Conservation (phyloP, 2,329 filamentous ascomycete species). For the Trichocomaceae sp. region DNA sequence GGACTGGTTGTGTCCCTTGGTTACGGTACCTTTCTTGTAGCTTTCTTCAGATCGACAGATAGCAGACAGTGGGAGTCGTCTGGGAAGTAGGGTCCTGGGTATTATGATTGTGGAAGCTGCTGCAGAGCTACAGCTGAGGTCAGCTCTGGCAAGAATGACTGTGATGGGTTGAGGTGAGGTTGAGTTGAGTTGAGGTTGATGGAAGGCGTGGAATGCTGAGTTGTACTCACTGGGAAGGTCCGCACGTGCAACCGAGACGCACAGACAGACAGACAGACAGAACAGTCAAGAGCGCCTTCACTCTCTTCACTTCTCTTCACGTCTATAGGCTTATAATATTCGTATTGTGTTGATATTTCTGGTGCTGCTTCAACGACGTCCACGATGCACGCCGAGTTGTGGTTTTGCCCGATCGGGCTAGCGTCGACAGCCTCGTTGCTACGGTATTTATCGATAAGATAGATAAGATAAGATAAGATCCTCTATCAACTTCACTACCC, state of each 20-base stretch:
- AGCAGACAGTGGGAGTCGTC: background rate
- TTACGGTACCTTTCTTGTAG: constrained; percentile 14
- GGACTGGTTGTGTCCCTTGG: constrained; percentile 6
- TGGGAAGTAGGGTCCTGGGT: background rate
- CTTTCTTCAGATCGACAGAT: background rate
- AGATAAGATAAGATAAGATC: too few relatives aligned
- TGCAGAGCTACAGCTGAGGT: background rate
- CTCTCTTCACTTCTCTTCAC: too few relatives aligned
- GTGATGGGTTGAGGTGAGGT: too few relatives aligned
- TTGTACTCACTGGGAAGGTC: constrained; percentile 9
- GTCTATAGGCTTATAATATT: too few relatives aligned
- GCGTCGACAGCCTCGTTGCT: constrained; percentile 6
- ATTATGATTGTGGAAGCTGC: background rate
- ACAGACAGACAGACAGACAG: too few relatives aligned
- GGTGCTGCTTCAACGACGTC: background rate
- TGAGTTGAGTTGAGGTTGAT: too few relatives aligned
- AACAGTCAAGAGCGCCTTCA: background rate
- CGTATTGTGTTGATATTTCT: too few relatives aligned
- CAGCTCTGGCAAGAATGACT: background rate
- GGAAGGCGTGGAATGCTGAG: background rate
- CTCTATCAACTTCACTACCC: too few relatives aligned
- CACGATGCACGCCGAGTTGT: constrained; percentile 15
- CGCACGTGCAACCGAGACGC: constrained; percentile 12
- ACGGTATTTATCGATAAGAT: background rate
- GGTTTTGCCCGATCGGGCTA: constrained; percentile 22